These are phyloP conservation scores for Trichoderma oligosporum DNA, from an alignment of 2,329 filamentous ascomycete genomes.

Conservation along the genomic window DNA sequence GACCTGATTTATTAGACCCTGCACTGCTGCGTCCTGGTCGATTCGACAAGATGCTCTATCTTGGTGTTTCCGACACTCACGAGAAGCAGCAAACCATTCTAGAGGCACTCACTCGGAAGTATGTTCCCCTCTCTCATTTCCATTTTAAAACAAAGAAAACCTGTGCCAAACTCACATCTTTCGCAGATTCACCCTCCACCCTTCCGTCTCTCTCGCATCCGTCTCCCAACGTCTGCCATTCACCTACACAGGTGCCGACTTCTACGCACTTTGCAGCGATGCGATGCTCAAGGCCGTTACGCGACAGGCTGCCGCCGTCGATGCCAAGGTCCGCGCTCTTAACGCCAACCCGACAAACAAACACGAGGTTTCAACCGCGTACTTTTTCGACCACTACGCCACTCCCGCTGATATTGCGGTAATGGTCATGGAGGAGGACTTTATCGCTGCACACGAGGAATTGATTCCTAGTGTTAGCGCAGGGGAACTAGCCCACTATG, in stretches of 20 bases:
- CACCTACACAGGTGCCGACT: slow-evolving; percentile 94
- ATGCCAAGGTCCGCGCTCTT: slow-evolving; percentile 72
- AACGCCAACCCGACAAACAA: slow-evolving; percentile 46
- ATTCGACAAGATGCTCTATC: slow-evolving; percentile 98
- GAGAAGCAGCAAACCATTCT: slow-evolving; percentile 94
- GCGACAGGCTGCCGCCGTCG: slow-evolving; percentile 77
- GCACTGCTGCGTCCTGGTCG: slow-evolving; percentile 83
- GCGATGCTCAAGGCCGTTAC: slow-evolving; percentile 99
- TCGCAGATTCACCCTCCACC: slow-evolving; percentile 75
- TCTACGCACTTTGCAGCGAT: slow-evolving; percentile 95
- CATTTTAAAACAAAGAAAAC: no score
- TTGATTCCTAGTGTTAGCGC: slow-evolving; percentile 90
- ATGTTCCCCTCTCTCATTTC: slow-evolving; percentile 33
- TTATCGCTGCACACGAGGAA: slow-evolving; percentile 74
- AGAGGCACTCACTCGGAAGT: slow-evolving; percentile 92
- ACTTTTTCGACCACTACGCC: slow-evolving; percentile 93
- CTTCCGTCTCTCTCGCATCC: slow-evolving; percentile 67
- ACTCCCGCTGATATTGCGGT: slow-evolving; percentile 79
- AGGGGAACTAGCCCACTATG: slow-evolving; percentile 89
- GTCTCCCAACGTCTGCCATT: slow-evolving; percentile 80
- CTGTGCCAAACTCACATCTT: not conserved
- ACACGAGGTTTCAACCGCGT: slow-evolving; percentile 70
- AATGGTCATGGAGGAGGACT: slow-evolving; percentile 85
- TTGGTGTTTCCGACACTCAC: slow-evolving; percentile 94
- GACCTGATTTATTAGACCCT: slow-evolving; percentile 87